Base-by-base conservation (phyloP, 768 basidiomycete genomes). In the Pleurotus tuber-regium region DNA sequence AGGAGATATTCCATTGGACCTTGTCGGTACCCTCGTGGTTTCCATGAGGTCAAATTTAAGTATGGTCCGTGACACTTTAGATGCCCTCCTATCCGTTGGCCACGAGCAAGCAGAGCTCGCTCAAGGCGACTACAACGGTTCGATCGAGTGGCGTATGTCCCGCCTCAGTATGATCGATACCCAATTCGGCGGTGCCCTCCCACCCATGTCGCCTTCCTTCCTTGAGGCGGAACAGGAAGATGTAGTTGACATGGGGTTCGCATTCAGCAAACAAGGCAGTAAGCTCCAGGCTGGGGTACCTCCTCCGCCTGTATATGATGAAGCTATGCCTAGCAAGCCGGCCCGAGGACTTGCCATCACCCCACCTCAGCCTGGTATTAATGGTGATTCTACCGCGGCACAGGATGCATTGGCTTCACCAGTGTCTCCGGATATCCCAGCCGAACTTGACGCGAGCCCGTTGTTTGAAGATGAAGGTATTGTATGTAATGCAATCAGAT, bases 131-230 rank as follows among this genome's bases (percentile, higher is more conserved):
- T 89, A 89, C 66, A 81, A 75, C 50, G 82, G 80, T 4, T 86
- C 88, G 1, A 89, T 89, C 50, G 85, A 88, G 51, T 85, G 86
- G 84, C 77, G 89, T 18, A 79, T 82, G 72, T 89, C 87, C 12
- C 82, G 86, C 12, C 65, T 86, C 39, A 87, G 86, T 59, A 71
- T 77, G 61, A 78, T 80, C 58, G 78, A 78, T 57, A 74, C 69
- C 52, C 76, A 74, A 50, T 70, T 79, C 28, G 74, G 73, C 21
- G 73, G 64, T n/a, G 54, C 64, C 44, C 55, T 59, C 48, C 71
- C 69, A 25, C 69, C 70, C 6, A 67, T 70, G 60, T 70, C 70
- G 18, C 68, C 66, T n/a, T 24, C 29, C n/a, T 49, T 52, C 43
- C 69, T 63, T 54, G 63, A 70, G 36, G n/a, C n/a, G n/a, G n/a